These are phyloP conservation scores for Xylariaceae sp. DNA, from an alignment of 2,329 filamentous ascomycete genomes.

Conservation along the genomic window DNA sequence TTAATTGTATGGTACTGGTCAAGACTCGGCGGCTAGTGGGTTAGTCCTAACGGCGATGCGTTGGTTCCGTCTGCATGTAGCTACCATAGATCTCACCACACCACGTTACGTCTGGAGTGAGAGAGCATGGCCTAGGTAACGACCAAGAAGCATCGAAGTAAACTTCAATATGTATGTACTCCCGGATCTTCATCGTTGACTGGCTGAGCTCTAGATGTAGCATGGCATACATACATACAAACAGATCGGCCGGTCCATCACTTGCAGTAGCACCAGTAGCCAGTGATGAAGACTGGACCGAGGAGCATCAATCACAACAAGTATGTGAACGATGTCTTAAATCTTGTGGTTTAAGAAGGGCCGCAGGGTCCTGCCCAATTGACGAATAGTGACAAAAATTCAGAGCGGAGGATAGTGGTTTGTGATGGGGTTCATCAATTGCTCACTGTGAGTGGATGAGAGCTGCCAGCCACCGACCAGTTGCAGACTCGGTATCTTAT, in stretches of 20 bases:
- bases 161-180: background rate
- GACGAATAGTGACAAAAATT: constrained; percentile 16
- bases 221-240: constrained; percentile 12
- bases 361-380: constrained; percentile 24
- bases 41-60: constrained; percentile 4
- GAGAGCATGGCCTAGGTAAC: background rate
- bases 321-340: constrained; percentile 8
- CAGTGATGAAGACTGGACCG: constrained; percentile 3
- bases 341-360: constrained; percentile 16
- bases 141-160: too few species aligned
- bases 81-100: background rate
- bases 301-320: constrained; percentile 7
- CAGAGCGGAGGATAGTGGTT: constrained; percentile 5
- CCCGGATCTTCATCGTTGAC: background rate
- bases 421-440: constrained; percentile 12
- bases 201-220: background rate
- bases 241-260: constrained; percentile 19
- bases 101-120: constrained; percentile 1
- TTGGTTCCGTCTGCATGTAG: background rate
- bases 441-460: constrained; percentile 7
- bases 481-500: background rate
- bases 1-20: too few species aligned
- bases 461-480: background rate
- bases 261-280: constrained; percentile 14
- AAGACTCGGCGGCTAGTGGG: background rate